phyloP scores from a whole-genome alignment of 345 rosid species.

The Abelmoschus esculentus region DNA sequence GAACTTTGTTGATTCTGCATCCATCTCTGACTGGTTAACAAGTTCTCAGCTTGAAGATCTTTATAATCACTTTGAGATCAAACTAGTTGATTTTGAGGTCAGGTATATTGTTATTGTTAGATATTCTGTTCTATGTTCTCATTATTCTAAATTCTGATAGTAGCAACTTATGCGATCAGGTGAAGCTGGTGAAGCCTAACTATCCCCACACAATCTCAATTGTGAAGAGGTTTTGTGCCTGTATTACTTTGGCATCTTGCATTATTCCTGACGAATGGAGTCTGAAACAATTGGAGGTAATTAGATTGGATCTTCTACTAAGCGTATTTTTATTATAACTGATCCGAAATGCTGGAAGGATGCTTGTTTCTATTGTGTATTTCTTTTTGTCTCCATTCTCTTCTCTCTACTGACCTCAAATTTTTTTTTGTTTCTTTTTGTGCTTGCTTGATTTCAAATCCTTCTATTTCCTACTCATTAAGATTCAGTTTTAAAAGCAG shows the following conservation, averaged over 20 bases:
- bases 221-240: slow-evolving; percentile 52
- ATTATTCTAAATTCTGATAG: slow-evolving; percentile 10
- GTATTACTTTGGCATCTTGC: slow-evolving; percentile 40
- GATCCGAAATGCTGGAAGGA: neutral
- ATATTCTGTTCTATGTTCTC: slow-evolving; percentile 4
- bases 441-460: neutral
- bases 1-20: slow-evolving; percentile 25
- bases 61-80: slow-evolving; percentile 50
- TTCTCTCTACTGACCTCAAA: neutral
- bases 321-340: neutral
- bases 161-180: slow-evolving; percentile 37
- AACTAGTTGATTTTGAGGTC: slow-evolving; percentile 55
- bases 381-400: neutral
- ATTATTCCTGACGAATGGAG: slow-evolving; percentile 55
- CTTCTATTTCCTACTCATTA: no score
- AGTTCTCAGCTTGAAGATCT: slow-evolving; percentile 41
- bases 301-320: slow-evolving; percentile 7
- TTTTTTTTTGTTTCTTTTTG: neutral
- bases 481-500: no score
- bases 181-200: slow-evolving; percentile 34
- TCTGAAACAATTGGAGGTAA: slow-evolving; percentile 74
- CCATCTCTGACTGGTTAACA: slow-evolving; percentile 15
- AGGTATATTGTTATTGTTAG: slow-evolving; percentile 12
- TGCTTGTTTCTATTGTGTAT: neutral
- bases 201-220: slow-evolving; percentile 31